A percentile compares a stretch with the other conserved stretches of the same genome.
phyloP scores from a whole-genome alignment of 768 basidiomycete genomes.

The Termitomyces sp. region DNA sequence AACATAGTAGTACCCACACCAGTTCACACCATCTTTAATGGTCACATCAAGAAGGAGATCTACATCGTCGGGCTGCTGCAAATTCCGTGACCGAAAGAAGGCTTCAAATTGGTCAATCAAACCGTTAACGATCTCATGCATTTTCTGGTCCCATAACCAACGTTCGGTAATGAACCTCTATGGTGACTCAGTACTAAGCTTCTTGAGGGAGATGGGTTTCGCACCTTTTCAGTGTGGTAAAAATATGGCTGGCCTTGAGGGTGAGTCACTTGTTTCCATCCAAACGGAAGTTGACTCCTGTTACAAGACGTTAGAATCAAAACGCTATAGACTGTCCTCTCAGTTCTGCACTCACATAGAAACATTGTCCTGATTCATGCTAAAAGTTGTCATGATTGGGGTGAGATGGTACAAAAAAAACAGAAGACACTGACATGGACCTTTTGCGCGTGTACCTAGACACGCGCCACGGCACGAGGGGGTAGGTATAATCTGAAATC shows the following conservation, averaged over 20 bases:
- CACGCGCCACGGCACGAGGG: background rate
- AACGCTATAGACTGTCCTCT: background rate
- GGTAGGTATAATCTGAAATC: background rate
- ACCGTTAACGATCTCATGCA: background rate
- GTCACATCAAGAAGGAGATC: slow-evolving; percentile 1
- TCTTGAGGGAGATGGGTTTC: background rate
- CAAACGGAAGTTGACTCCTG: slow-evolving; percentile 2
- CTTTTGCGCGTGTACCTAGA: slow-evolving; percentile 1
- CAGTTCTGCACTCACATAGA: slow-evolving; percentile 2
- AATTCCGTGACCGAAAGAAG: background rate
- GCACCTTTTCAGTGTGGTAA: background rate
- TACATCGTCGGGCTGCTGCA: background rate
- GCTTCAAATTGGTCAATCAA: slow-evolving; percentile 3
- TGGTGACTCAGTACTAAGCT: background rate
- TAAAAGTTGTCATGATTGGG: background rate
- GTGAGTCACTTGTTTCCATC: slow-evolving; percentile 7
- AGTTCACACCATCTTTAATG: background rate
- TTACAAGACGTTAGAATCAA: background rate
- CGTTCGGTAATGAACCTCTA: slow-evolving; percentile 7
- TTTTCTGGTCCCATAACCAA: background rate
- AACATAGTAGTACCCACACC: slow-evolving; percentile 6
- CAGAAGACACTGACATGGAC: slow-evolving; percentile 1
- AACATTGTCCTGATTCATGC: background rate
- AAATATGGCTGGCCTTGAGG: slow-evolving; percentile 9
- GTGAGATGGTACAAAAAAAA: background rate